phyloP scores from a whole-genome alignment of 2,329 filamentous ascomycete genomes.

The Cordyceps pruinosa region DNA sequence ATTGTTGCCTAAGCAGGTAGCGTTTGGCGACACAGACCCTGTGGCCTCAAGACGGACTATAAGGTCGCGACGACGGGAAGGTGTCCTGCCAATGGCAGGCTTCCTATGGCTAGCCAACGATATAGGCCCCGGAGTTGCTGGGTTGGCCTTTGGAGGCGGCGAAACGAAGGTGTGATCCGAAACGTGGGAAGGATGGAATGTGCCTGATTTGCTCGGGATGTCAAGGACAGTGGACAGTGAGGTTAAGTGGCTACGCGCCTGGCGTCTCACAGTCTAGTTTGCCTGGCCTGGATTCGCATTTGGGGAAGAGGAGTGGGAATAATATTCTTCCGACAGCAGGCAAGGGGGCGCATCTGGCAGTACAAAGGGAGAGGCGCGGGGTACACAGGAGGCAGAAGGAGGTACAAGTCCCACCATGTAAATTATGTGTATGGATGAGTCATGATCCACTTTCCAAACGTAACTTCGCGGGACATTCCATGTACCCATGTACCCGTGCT shows the following conservation, averaged over 20 bases:
- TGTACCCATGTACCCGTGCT: background rate
- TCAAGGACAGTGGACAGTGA: background rate
- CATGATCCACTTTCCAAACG: background rate
- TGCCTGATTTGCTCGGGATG: conserved; percentile 1
- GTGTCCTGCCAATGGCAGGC: conserved; percentile 11
- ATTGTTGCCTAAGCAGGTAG: conserved; percentile 21
- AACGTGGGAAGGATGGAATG: background rate
- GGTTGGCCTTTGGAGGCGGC: background rate
- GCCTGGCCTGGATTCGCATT: background rate
- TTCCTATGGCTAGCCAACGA: background rate
- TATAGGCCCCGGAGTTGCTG: background rate
- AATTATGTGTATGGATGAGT: background rate
- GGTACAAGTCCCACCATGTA: background rate
- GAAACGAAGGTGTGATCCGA: background rate
- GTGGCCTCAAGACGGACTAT: background rate
- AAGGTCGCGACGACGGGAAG: background rate
- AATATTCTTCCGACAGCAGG: background rate
- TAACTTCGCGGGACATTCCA: background rate
- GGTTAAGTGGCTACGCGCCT: background rate
- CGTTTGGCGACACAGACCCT: conserved; percentile 1
- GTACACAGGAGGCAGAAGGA: too few species aligned
- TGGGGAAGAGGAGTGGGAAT: background rate
- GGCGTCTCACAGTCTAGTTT: background rate
- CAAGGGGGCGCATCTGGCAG: background rate
- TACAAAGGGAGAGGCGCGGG: conserved; percentile 13